Percentiles rank a stretch among this genome's conserved stretches.
phyloP scores from a whole-genome alignment of 1,139 yeast genomes.

The Tardiomyces depauwii region DNA sequence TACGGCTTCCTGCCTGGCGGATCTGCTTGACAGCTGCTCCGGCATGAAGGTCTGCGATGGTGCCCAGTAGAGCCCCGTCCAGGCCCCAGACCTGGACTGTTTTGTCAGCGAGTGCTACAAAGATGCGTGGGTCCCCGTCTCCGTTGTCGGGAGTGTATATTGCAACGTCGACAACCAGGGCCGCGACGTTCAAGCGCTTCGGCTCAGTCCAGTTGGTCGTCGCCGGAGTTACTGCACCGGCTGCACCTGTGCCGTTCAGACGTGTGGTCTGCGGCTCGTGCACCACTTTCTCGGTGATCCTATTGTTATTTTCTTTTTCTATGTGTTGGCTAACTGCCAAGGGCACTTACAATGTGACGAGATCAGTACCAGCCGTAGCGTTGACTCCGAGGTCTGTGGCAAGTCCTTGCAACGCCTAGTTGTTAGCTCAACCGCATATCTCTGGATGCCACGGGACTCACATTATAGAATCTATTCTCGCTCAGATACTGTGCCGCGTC shows the following conservation, averaged over 20 bases:
- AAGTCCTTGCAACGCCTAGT: not conserved
- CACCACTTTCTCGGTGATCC: too few relatives aligned
- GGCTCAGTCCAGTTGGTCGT: too few relatives aligned
- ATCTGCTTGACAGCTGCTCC: conserved; percentile 11
- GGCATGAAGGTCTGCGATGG: conserved; percentile 12
- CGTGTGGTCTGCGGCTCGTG: too few relatives aligned
- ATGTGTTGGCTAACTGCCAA: too few relatives aligned
- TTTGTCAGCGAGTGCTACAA: conserved; percentile 16
- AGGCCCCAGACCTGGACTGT: conserved; percentile 11
- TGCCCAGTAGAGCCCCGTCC: conserved; percentile 9
- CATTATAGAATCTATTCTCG: not conserved
- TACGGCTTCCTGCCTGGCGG: conserved; percentile 8
- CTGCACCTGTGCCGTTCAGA: too few relatives aligned
- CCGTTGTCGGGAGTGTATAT: not conserved
- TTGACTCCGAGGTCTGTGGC: not conserved
- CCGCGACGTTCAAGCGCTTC: not conserved
- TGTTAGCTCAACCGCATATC: too few relatives aligned
- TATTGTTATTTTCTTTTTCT: too few relatives aligned
- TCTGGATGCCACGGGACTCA: too few relatives aligned
- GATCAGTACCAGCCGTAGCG: not conserved
- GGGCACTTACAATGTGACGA: not conserved
- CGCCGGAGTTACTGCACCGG: too few relatives aligned
- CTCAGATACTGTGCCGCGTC: not conserved
- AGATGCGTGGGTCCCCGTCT: conserved; percentile 2
- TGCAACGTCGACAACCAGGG: not conserved